Evolutionary conservation across 2,329 filamentous ascomycete species (phyloP).

Genomic region (Neurospora crassa): DNA sequence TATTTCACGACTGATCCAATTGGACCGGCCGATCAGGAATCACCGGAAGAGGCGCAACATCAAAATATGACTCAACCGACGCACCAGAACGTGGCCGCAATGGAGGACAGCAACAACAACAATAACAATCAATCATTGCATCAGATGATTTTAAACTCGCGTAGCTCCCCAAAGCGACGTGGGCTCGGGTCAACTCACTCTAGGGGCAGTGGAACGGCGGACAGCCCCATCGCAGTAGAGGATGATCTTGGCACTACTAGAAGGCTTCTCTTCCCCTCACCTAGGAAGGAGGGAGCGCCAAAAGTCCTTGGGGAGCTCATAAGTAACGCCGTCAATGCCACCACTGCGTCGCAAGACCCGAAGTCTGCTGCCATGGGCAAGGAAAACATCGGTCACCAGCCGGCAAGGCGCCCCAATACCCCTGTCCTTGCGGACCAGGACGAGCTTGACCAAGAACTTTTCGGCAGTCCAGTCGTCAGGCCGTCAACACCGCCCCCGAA

Average conservation of each 20-base stretch:
- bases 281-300: slow-evolving; percentile 52
- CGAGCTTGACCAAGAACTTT: slow-evolving; percentile 48
- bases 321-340: slow-evolving; percentile 41
- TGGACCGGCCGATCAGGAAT: slow-evolving; percentile 32
- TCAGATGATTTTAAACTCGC: slow-evolving; percentile 26
- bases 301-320: slow-evolving; percentile 52
- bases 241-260: slow-evolving; percentile 49
- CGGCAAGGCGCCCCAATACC: slow-evolving; percentile 13
- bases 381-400: slow-evolving; percentile 27
- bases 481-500: slow-evolving; percentile 45
- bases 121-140: slow-evolving; percentile 10
- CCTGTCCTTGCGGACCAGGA: slow-evolving; percentile 27
- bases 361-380: slow-evolving; percentile 30
- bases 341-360: slow-evolving; percentile 26
- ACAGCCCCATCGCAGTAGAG: slow-evolving; percentile 47
- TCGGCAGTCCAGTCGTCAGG: slow-evolving; percentile 46
- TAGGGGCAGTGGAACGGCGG: slow-evolving; percentile 43
- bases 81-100: slow-evolving; percentile 7
- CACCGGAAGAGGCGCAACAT: slow-evolving; percentile 13
- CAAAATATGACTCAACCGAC: slow-evolving; percentile 12
- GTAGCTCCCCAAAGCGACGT: slow-evolving; percentile 23
- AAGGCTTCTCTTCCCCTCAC: slow-evolving; percentile 68
- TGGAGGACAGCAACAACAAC: slow-evolving; percentile 12
- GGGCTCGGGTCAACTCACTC: slow-evolving; percentile 41
- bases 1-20: slow-evolving; percentile 44